Percentiles rank a stretch among this genome's conserved stretches.
These are phyloP conservation scores for Phytopythium ostracodes DNA, from an alignment of 352 stramenopile genomes.

Conservation along the genomic window DNA sequence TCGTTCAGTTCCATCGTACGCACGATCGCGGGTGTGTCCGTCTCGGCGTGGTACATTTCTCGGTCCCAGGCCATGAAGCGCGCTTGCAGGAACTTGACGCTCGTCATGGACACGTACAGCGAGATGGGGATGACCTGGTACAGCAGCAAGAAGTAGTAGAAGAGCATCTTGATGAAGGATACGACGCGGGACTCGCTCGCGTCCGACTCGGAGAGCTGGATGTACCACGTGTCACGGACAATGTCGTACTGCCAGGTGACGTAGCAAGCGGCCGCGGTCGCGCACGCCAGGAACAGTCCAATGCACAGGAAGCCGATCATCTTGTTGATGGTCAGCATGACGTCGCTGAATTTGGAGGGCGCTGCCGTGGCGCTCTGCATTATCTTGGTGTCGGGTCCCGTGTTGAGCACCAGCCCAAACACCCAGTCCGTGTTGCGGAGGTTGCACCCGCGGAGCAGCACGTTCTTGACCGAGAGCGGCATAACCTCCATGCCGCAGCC, in stretches of 20 bases:
- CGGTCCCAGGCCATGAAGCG: constrained; percentile 86
- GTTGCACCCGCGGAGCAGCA: constrained; percentile 87
- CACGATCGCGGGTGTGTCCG: constrained; percentile 83
- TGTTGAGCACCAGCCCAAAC: constrained; percentile 87
- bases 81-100: constrained; percentile 86
- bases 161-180: constrained; percentile 86
- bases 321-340: constrained; percentile 79
- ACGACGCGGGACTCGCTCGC: constrained; percentile 36
- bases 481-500: constrained; percentile 64
- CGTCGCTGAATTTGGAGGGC: constrained; percentile 82
- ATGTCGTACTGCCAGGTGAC: constrained; percentile 79
- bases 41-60: constrained; percentile 90
- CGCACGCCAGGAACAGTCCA: constrained; percentile 59
- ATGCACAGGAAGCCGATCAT: constrained; percentile 76
- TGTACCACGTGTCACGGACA: constrained; percentile 71
- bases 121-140: constrained; percentile 93
- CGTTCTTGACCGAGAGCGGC: constrained; percentile 81
- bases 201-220: constrained; percentile 36
- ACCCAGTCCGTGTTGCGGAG: constrained; percentile 89
- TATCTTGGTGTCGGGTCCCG: constrained; percentile 89
- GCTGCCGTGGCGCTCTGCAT: constrained; percentile 77
- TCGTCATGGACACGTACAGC: constrained; percentile 92
- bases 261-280: constrained; percentile 65
- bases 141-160: constrained; percentile 90
- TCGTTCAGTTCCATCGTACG: constrained; percentile 90